Conservation (phyloP, 1,284 basidiomycete genomes). For the Cutaneotrichosporon dermatis region DNA sequence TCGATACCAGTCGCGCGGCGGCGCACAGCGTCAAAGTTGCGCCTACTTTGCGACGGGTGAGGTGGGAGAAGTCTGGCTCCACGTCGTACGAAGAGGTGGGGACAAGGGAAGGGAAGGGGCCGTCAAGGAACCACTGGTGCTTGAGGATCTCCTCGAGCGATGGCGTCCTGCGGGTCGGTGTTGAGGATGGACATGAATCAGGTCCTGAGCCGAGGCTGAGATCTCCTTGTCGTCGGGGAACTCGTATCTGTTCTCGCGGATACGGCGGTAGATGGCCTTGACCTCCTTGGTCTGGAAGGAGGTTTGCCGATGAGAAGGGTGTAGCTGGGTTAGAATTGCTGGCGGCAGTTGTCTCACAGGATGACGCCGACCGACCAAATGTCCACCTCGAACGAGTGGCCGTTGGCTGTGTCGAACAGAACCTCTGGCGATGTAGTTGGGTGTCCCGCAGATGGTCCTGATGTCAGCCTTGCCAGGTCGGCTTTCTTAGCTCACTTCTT, state of each 20-base stretch:
- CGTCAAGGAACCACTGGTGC: conserved; percentile 78
- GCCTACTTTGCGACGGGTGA: conserved; percentile 61
- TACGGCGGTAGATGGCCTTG: conserved; percentile 91
- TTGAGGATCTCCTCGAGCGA: conserved; percentile 78
- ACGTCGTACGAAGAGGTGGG: conserved; percentile 70
- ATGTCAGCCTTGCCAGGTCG: background rate
- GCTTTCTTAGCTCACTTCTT: conserved; percentile 63
- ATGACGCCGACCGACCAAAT: conserved; percentile 98
- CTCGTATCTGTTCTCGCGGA: conserved; percentile 88
- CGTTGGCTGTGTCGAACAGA: conserved; percentile 88
- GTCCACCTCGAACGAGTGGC: conserved; percentile 97
- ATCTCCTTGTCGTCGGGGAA: conserved; percentile 76
- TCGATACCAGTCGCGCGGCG: conserved; percentile 35
- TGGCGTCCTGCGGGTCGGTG: conserved; percentile 69
- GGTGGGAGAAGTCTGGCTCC: conserved; percentile 67
- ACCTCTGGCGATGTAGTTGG: conserved; percentile 99
- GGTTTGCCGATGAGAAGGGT: conserved; percentile 90
- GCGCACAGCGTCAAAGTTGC: conserved; percentile 58
- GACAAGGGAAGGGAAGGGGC: conserved; percentile 74
- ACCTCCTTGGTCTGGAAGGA: conserved; percentile 96
- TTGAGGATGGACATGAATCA: conserved; percentile 87
- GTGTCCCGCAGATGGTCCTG: conserved; percentile 92
- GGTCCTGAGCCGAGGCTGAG: conserved; percentile 66
- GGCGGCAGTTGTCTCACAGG: conserved; percentile 51
- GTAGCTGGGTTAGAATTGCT: conserved; percentile 53